Conservation (phyloP, 495 filamentous ascomycete species). For the Immersiella caudata region DNA sequence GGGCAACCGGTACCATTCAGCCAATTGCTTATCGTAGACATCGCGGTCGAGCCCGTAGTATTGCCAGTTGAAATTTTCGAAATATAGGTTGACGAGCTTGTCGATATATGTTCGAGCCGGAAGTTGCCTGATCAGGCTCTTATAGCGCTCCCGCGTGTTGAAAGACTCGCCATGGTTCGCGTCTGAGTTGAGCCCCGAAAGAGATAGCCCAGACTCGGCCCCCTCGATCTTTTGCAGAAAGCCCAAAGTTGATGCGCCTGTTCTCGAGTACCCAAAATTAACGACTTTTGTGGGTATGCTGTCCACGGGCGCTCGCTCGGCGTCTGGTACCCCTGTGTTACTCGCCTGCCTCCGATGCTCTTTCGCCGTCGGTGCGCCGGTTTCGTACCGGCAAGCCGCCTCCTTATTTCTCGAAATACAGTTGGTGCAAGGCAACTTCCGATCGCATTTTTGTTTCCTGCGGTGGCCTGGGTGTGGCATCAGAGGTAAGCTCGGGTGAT, state of each 20-base stretch:
- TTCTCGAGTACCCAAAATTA: slow-evolving; percentile 53
- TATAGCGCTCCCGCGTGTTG: slow-evolving; percentile 51
- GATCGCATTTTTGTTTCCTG: slow-evolving; percentile 51
- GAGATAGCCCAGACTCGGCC: slow-evolving; percentile 26
- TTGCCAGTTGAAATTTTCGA: slow-evolving; percentile 61
- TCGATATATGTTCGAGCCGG: slow-evolving; percentile 57
- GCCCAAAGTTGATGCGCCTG: slow-evolving; percentile 49
- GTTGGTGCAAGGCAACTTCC: slow-evolving; percentile 63
- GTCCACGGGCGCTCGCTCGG: neutral
- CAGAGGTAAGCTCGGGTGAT: neutral
- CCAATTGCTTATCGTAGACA: slow-evolving; percentile 52
- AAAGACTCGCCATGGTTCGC: slow-evolving; percentile 15
- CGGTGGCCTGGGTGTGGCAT: neutral
- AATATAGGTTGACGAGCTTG: slow-evolving; percentile 57
- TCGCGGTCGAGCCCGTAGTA: slow-evolving; percentile 59
- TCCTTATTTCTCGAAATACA: slow-evolving; percentile 58
- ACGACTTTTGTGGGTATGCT: slow-evolving; percentile 37
- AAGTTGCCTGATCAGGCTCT: slow-evolving; percentile 54
- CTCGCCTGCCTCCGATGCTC: slow-evolving; percentile 27
- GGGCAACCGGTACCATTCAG: slow-evolving; percentile 54
- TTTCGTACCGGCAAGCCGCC: slow-evolving; percentile 53
- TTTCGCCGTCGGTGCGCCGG: slow-evolving; percentile 49
- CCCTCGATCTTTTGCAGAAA: slow-evolving; percentile 55
- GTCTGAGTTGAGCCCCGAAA: slow-evolving; percentile 20
- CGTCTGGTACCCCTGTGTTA: slow-evolving; percentile 16